These are phyloP conservation scores for Trichoderma sp. DNA, from an alignment of 2,329 filamentous ascomycete species.

Conservation along the genomic window DNA sequence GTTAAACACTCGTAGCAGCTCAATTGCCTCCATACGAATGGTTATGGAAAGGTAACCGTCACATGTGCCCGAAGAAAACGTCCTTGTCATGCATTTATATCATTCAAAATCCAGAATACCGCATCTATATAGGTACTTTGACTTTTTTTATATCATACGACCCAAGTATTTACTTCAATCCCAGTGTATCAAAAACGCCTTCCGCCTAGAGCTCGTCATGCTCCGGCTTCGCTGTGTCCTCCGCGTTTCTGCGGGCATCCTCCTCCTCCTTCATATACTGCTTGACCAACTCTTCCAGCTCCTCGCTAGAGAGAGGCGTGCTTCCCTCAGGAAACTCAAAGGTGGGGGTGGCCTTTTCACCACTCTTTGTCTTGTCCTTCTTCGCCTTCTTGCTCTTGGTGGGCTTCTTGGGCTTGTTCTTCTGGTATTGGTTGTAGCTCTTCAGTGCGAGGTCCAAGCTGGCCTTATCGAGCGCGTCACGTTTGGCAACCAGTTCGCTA, in stretches of 20 bases:
- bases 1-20: not conserved
- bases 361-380: constrained; percentile 37
- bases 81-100: not conserved
- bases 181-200: not conserved
- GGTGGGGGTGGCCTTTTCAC: constrained; percentile 38
- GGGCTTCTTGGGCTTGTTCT: constrained; percentile 46
- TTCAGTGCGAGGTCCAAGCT: constrained; percentile 69
- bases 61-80: not conserved
- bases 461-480: constrained; percentile 68
- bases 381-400: constrained; percentile 41
- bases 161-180: constrained; percentile 14
- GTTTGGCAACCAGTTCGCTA: constrained; percentile 67
- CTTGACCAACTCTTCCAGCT: constrained; percentile 50
- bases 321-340: constrained; percentile 38
- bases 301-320: constrained; percentile 40
- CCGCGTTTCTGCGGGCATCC: constrained; percentile 29
- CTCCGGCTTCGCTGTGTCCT: constrained; percentile 26
- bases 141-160: not conserved
- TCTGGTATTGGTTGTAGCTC: constrained; percentile 53
- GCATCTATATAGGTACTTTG: constrained; percentile 10
- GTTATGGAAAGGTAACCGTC: not conserved
- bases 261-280: constrained; percentile 33
- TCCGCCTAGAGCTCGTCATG: constrained; percentile 38
- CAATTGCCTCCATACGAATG: not conserved
- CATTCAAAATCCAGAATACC: not conserved